phyloP scores from a whole-genome alignment of 169 alveolate species.

The Eimeria acervulina region DNA sequence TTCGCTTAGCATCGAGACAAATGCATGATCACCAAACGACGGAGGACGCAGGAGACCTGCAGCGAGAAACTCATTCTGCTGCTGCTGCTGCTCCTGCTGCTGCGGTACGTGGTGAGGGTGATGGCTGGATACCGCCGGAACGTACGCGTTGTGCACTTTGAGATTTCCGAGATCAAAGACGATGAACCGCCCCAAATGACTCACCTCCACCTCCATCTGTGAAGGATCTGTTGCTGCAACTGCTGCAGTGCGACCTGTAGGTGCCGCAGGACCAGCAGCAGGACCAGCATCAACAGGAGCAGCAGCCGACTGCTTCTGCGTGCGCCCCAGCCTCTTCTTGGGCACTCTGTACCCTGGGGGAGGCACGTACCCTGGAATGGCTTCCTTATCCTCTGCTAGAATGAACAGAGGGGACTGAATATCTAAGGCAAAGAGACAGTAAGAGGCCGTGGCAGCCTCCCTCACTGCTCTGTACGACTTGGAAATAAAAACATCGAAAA shows the following conservation, averaged over 20 bases:
- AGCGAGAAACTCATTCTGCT: slow-evolving; percentile 42
- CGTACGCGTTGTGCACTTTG: slow-evolving; percentile 86
- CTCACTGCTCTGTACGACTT: slow-evolving; percentile 91
- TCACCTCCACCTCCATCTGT: slow-evolving; percentile 83
- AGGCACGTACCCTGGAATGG: slow-evolving; percentile 81
- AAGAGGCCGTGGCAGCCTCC: slow-evolving; percentile 89
- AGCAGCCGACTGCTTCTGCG: background rate
- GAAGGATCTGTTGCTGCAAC: background rate
- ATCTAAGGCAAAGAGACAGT: slow-evolving; percentile 85
- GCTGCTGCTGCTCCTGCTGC: slow-evolving; percentile 34
- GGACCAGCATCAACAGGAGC: background rate
- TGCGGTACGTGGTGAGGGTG: background rate
- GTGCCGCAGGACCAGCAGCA: background rate
- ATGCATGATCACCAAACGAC: background rate
- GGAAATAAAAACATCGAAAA: slow-evolving; percentile 90
- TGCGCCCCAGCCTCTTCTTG: slow-evolving; percentile 27
- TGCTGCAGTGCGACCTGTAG: background rate
- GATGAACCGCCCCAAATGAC: slow-evolving; percentile 86
- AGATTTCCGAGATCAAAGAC: slow-evolving; percentile 88
- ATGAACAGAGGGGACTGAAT: slow-evolving; percentile 86
- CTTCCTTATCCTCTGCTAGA: slow-evolving; percentile 88
- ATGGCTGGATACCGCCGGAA: slow-evolving; percentile 40
- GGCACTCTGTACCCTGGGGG: slow-evolving; percentile 41
- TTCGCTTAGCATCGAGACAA: background rate
- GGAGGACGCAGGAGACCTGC: slow-evolving; percentile 28